A percentile compares a stretch with the other conserved stretches of the same genome.
These are phyloP conservation scores for Pistacia atlantica DNA, from an alignment of 345 rosid genomes.

Conservation along the genomic window DNA sequence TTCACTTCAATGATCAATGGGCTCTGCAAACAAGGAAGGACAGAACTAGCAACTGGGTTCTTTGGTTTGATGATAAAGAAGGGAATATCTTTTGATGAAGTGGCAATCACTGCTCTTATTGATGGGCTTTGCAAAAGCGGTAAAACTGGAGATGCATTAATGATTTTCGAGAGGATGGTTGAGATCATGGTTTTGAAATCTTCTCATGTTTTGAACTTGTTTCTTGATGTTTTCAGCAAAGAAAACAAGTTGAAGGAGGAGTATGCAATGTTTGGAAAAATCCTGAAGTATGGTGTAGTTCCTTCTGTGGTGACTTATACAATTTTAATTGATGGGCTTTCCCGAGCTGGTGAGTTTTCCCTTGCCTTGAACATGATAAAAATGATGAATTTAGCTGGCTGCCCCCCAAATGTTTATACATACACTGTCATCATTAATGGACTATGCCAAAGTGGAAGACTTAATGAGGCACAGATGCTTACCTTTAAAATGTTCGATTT, in stretches of 20 bases:
- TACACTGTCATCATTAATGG: conserved; percentile 52
- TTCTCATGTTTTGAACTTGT: conserved; percentile 44
- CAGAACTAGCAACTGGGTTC: conserved; percentile 36
- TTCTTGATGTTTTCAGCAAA: conserved; percentile 47
- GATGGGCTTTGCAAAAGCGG: conserved; percentile 48
- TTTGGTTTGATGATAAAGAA: conserved; percentile 43
- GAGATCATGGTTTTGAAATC: conserved; percentile 28
- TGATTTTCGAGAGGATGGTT: conserved; percentile 37
- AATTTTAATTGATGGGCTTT: conserved; percentile 44
- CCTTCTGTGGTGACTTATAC: conserved; percentile 56
- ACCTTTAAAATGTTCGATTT: conserved; percentile 37
- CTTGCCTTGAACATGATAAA: conserved; percentile 32
- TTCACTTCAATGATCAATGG: conserved; percentile 43
- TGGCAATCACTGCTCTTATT: conserved; percentile 44
- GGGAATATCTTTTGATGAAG: conserved; percentile 45
- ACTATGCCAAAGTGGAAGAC: conserved; percentile 44
- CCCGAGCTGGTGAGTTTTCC: conserved; percentile 35
- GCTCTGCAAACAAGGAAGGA: conserved; percentile 38
- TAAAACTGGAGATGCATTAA: conserved; percentile 33
- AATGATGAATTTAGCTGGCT: conserved; percentile 43
- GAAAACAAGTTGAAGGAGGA: conserved; percentile 40
- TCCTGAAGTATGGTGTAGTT: conserved; percentile 42
- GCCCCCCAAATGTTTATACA: conserved; percentile 50
- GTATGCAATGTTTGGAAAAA: conserved; percentile 45
- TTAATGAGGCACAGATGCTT: conserved; percentile 44